Conservation (phyloP, 331 rosid species). For the Saraca asoca region DNA sequence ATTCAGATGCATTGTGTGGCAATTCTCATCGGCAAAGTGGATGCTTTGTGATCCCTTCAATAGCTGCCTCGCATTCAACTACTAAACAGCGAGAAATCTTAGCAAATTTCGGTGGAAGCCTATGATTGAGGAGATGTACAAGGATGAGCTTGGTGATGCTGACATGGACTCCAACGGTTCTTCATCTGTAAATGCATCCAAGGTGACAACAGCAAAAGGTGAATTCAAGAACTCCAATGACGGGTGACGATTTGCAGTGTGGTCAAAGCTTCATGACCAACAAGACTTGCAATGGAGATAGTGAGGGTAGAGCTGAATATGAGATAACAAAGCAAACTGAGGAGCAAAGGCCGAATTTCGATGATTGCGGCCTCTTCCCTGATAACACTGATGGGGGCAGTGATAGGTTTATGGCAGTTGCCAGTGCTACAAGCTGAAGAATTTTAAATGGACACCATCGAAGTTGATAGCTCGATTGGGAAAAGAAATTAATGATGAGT, state of each 20-base stretch:
- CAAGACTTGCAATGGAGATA: slow-evolving; percentile 43
- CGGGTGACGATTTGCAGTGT: slow-evolving; percentile 55
- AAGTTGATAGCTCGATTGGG: slow-evolving; percentile 56
- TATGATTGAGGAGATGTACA: slow-evolving; percentile 91
- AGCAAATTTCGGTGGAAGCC: slow-evolving; percentile 69
- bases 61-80: slow-evolving; percentile 48
- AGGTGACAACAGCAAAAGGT: slow-evolving; percentile 42
- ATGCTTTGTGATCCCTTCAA: slow-evolving; percentile 49
- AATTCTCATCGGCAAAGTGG: slow-evolving; percentile 57
- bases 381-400: slow-evolving; percentile 39
- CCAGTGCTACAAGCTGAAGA: slow-evolving; percentile 25
- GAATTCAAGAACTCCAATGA: slow-evolving; percentile 50
- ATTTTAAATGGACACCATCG: slow-evolving; percentile 54
- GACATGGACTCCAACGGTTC: slow-evolving; percentile 61
- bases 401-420: slow-evolving; percentile 52
- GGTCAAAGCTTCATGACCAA: slow-evolving; percentile 48
- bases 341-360: slow-evolving; percentile 53
- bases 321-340: slow-evolving; percentile 43
- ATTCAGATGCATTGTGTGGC: slow-evolving; percentile 43
- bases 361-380: slow-evolving; percentile 47
- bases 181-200: slow-evolving; percentile 64
- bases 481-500: slow-evolving; percentile 51
- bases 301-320: slow-evolving; percentile 43
- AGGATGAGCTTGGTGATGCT: slow-evolving; percentile 65
- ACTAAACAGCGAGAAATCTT: slow-evolving; percentile 56